Base-by-base conservation (phyloP, 2,329 filamentous ascomycete species). In the Drechslerella dactyloides region DNA sequence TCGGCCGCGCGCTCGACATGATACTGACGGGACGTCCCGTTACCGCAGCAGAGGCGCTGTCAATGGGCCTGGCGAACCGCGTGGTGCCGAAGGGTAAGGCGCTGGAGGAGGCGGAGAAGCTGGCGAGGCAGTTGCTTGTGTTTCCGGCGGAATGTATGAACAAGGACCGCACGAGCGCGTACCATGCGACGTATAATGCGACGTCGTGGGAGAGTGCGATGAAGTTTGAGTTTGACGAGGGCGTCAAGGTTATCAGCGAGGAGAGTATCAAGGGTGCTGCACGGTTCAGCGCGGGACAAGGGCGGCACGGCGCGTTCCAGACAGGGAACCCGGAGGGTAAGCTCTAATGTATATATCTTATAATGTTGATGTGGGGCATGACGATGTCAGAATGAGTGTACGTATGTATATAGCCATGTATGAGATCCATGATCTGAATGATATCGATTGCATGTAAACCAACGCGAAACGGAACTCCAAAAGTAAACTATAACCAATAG, bases 51-150 rank as follows among this genome's bases (percentile, higher is more conserved):
- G 94, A 97, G 81, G 91, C 94, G 0, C 96, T 96, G 80, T 93
- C 94, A 0, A 79, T 81, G 97, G 17, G 94, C 93, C 0, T 99
- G 33, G 93, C 90, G 52, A 92, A 97, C 80, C 84, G 93, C 17
- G 81, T 97, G 27, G 91, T 97, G 1, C 79, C 80, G 0, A 82
- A 82, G 68, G 84, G 84, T 0, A 80, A 81, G 66, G 82, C 82
- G 2, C 64, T 84, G n/a, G 79, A 81, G 5, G 83, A 83, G 73
- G 84, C 84, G 0, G 79, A 79, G 44, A 78, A 78, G 37, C 78
- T 86, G 56, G 84, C 84, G 1, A 77, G 78, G 56, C 78, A 81
- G 73, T 68, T 86, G 35, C 70, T 84, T 1, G 73, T 75, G 1
- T 86, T 86, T 53, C 84, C 84, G 1, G 82, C 85, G 74, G 75